Evolutionary conservation across 495 filamentous ascomycete genomes (phyloP).

Genomic region (Penicillium parvum): DNA sequence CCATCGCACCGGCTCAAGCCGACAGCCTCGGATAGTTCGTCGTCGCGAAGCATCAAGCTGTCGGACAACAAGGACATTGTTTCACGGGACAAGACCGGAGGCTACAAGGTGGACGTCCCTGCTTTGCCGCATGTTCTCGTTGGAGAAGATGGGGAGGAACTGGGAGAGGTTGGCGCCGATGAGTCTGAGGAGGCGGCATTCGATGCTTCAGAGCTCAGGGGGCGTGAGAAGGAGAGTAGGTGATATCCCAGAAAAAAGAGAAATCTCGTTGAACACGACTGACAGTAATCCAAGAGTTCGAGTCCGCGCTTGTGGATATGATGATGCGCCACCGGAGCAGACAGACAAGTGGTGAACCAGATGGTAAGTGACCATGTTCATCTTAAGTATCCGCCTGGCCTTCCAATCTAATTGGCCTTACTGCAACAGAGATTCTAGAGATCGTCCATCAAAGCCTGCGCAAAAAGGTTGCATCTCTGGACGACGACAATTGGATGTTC

Average conservation of each 20-base stretch:
- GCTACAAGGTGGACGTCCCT: conserved; percentile 68
- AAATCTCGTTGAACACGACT: neutral
- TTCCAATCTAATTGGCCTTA: too few species aligned
- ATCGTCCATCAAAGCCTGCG: conserved; percentile 67
- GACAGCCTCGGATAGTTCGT: conserved; percentile 35
- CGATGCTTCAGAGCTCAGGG: conserved; percentile 25
- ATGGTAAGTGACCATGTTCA: conserved; percentile 51
- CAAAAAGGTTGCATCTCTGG: conserved; percentile 64
- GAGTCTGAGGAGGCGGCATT: conserved; percentile 6
- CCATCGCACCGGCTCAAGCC: conserved; percentile 32
- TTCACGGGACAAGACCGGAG: conserved; percentile 68
- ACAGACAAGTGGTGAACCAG: conserved; percentile 57
- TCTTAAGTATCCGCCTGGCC: neutral
- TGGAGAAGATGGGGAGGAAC: conserved; percentile 52
- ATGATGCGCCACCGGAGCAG: conserved; percentile 59
- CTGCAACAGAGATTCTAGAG: conserved; percentile 59
- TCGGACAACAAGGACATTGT: conserved; percentile 65
- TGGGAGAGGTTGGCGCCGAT: conserved; percentile 34
- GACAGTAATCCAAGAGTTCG: conserved; percentile 34
- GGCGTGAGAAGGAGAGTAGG: conserved; percentile 47
- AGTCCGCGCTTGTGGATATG: conserved; percentile 46
- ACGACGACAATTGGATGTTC: conserved; percentile 90
- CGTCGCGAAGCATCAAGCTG: conserved; percentile 29
- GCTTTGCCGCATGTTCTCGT: conserved; percentile 45
- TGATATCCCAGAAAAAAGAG: neutral